Evolutionary conservation across 176 grass and related monocot species (phyloP).

Genomic region (Panicum miliaceum): DNA sequence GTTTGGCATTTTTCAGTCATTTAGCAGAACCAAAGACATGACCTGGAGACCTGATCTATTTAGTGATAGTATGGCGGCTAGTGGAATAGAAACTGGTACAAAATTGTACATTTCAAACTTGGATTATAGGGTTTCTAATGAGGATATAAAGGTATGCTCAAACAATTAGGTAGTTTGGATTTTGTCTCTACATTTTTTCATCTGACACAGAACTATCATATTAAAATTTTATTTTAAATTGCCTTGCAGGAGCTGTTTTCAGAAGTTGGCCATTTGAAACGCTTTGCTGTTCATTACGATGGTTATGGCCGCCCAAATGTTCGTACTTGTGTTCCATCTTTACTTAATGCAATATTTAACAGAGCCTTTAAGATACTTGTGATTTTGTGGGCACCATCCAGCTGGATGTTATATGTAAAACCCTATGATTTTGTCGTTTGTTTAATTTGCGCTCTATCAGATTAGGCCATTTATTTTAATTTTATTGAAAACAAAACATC

Average conservation of each 20-base stretch:
- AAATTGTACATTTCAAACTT: constrained; percentile 99
- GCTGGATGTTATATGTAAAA: neutral
- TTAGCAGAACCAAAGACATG: constrained; percentile 90
- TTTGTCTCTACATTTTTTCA: neutral
- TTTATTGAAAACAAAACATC: neutral
- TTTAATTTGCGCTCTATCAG: neutral
- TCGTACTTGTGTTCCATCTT: constrained; percentile 35
- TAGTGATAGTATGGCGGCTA: constrained; percentile 76
- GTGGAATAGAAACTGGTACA: constrained; percentile 82
- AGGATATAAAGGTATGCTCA: constrained; percentile 94
- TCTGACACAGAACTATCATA: constrained; percentile 14
- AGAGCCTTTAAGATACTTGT: neutral
- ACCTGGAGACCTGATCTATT: constrained; percentile 94
- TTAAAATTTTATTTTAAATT: constrained; percentile 46
- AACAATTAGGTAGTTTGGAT: neutral
- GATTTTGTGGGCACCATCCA: neutral
- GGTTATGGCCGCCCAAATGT: constrained; percentile 84
- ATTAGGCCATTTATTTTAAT: neutral
- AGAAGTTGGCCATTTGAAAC: constrained; percentile 77
- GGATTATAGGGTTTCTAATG: constrained; percentile 89
- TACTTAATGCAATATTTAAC: neutral
- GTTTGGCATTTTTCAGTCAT: constrained; percentile 86
- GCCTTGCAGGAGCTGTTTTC: constrained; percentile 75
- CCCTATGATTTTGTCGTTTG: neutral
- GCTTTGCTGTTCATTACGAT: constrained; percentile 82